A percentile compares a stretch with the other conserved stretches of the same genome.
These are phyloP conservation scores for Solanum tacnaense DNA, from an alignment of 257 asterid genomes.

Conservation along the genomic window DNA sequence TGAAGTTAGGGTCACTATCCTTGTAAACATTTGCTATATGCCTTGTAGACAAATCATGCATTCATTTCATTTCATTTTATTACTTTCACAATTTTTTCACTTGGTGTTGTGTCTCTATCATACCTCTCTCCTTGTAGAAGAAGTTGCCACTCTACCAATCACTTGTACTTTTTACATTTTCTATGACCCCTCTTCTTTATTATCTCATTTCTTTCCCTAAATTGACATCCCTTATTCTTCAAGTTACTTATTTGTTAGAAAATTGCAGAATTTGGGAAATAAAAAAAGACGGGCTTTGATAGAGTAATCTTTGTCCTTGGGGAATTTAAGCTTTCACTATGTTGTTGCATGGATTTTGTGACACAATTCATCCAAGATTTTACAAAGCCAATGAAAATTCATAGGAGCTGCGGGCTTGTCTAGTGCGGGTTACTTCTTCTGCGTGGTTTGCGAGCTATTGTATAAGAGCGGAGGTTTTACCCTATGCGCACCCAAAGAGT, in stretches of 20 bases:
- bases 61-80: not conserved
- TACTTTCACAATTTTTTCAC: conserved; percentile 14
- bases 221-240: conserved; percentile 16
- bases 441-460: not conserved
- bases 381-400: not conserved
- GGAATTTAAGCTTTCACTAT: not conserved
- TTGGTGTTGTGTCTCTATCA: conserved; percentile 58
- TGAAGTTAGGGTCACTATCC: conserved; percentile 58
- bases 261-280: not conserved
- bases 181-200: conserved; percentile 5
- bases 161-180: conserved; percentile 15
- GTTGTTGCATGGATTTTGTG: not conserved
- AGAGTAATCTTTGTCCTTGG: not conserved
- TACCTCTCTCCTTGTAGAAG: conserved; percentile 31
- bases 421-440: not conserved
- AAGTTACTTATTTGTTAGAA: conserved; percentile 2
- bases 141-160: conserved; percentile 43
- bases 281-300: not conserved
- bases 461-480: not conserved
- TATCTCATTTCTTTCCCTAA: not conserved
- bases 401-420: not conserved
- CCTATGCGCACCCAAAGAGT: not conserved
- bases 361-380: not conserved
- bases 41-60: conserved; percentile 42
- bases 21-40: conserved; percentile 20